Evolutionary conservation across 2,329 filamentous ascomycete species (phyloP), one percentile per base, ranked within the genome.

Genomic region (Cercospora zeina): DNA sequence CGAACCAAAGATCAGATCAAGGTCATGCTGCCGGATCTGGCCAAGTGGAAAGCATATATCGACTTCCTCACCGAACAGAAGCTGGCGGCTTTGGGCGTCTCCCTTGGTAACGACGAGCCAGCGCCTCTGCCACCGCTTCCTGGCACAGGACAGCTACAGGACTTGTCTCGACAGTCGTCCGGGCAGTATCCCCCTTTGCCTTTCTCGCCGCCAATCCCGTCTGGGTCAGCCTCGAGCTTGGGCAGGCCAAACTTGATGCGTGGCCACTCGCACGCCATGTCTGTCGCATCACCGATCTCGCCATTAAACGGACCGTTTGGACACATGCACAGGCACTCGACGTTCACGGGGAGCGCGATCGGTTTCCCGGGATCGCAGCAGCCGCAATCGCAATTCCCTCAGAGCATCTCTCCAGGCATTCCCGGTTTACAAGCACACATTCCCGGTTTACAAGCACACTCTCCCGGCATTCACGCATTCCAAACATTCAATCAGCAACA

Each of bases 11-110:
- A 91, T 59, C 72, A 89, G 33, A 75, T 73, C 7, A 77, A 77
- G 55, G 87, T 95, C 36, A 82, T 82, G 24, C 81, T 95, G 63
- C 89, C 90, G 1, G 88, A 91, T 71, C 77, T 89, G 65, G 86
- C 87, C 42, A 83, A 85, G 70, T 90, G 88, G 88, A 89, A 91
- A 71, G 81, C 86, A 27, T 96, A 97, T 75, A 89, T 93, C 62
- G 85, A 89, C 59, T 88, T 89, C 68, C 80, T 97, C 36, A 87
- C 90, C 68, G 95, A 99, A 78, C 91, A 93, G 64, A 99, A 97
- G 78, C 82, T 99, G 57, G 87, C 92, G 64, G 93, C 93, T 55
- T 82, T 99, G 59, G 95, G 95, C 67, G 95, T 97, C 11, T 92
- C 87, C 16, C 83, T 90, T 64, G 90, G 87, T 36, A 87, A 89